phyloP scores from a whole-genome alignment of 306 rosid genomes.

The Elaeagnus macrophylla region DNA sequence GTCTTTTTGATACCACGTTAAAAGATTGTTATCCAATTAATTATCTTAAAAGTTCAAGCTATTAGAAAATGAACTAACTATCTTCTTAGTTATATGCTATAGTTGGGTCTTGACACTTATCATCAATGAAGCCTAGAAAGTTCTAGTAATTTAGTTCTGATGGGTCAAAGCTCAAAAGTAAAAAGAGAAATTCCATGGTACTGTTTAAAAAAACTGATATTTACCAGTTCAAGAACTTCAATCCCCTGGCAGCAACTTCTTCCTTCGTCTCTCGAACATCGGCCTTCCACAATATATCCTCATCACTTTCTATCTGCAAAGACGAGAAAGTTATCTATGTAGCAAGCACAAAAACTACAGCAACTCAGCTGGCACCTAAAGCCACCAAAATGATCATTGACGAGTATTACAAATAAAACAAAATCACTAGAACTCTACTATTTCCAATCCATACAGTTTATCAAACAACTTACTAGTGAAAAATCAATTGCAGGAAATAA shows the following conservation, averaged over 20 bases:
- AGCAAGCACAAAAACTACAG: conserved; percentile 15
- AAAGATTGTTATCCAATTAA: too few species aligned
- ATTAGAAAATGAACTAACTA: too few species aligned
- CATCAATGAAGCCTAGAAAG: too few species aligned
- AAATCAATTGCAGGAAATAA: conserved; percentile 38
- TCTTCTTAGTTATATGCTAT: too few species aligned
- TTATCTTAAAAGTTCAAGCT: too few species aligned
- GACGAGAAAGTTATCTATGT: conserved; percentile 10
- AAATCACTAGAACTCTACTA: neutral
- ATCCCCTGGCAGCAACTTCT: conserved; percentile 68
- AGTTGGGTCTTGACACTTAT: too few species aligned
- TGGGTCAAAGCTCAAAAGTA: neutral
- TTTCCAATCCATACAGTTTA: neutral
- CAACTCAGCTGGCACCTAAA: conserved; percentile 9
- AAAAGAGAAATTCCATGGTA: conserved; percentile 8
- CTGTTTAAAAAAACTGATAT: conserved; percentile 11
- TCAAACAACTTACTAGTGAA: conserved; percentile 32
- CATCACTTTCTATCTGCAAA: conserved; percentile 70
- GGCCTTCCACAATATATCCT: conserved; percentile 70
- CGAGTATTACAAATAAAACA: conserved; percentile 23
- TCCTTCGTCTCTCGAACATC: conserved; percentile 74
- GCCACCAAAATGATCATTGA: conserved; percentile 18
- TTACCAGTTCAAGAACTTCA: conserved; percentile 73
- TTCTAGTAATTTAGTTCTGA: too few species aligned
- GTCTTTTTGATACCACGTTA: too few species aligned